Percentiles rank a stretch among this genome's conserved stretches.
These are phyloP conservation scores for Calocera viscosa DNA, from an alignment of 768 basidiomycete species.

Conservation along the genomic window DNA sequence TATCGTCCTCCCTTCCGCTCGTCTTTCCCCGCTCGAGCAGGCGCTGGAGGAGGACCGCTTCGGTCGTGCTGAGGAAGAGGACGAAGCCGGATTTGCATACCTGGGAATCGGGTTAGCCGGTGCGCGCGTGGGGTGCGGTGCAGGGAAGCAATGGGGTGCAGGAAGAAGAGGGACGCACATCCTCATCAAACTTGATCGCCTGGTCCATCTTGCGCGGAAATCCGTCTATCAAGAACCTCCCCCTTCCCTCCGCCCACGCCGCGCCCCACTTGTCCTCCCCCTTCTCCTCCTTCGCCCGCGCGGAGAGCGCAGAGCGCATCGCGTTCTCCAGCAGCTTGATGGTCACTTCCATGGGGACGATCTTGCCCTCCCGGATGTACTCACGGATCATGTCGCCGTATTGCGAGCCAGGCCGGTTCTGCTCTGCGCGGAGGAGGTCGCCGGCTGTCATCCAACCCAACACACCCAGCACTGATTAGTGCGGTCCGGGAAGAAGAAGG, in stretches of 20 bases:
- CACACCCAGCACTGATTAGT: background rate
- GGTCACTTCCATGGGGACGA: conserved; percentile 95
- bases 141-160: background rate
- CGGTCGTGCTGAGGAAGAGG: conserved; percentile 75
- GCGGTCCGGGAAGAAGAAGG: background rate
- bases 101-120: conserved; percentile 28
- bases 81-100: conserved; percentile 71
- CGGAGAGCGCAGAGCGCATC: conserved; percentile 49
- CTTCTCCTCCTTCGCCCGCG: conserved; percentile 22
- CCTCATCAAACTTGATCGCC: conserved; percentile 76
- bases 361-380: conserved; percentile 80
- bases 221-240: conserved; percentile 90
- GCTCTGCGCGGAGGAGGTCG: conserved; percentile 93
- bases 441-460: conserved; percentile 46
- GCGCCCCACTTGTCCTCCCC: conserved; percentile 27
- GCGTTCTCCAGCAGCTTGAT: conserved; percentile 90
- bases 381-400: conserved; percentile 75
- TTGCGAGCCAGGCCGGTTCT: conserved; percentile 68
- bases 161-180: conserved; percentile 35
- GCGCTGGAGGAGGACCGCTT: conserved; percentile 75
- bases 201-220: conserved; percentile 99
- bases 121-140: background rate
- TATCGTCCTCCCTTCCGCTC: conserved; percentile 91
- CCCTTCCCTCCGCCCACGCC: conserved; percentile 58
- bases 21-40: conserved; percentile 85